These are phyloP conservation scores for Ophiostoma perfectum DNA, from an alignment of 2,329 filamentous ascomycete genomes.

Conservation along the genomic window DNA sequence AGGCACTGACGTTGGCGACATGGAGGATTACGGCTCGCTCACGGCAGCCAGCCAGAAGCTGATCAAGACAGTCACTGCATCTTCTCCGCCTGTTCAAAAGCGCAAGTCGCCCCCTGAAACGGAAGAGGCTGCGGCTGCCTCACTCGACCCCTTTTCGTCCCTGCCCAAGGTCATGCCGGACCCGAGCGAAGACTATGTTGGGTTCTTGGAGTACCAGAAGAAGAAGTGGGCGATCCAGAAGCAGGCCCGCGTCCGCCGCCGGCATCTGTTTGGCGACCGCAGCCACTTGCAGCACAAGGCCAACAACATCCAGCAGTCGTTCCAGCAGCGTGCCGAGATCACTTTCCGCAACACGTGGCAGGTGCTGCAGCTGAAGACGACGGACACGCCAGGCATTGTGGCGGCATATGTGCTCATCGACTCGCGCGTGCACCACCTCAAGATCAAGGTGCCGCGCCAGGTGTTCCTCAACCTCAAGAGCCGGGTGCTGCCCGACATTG, in stretches of 20 bases:
- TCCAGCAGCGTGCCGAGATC: constrained; percentile 86
- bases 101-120: constrained; percentile 67
- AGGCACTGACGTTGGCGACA: constrained; percentile 45
- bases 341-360: constrained; percentile 95
- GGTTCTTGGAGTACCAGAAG: constrained; percentile 91
- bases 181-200: constrained; percentile 78
- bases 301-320: constrained; percentile 61
- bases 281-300: constrained; percentile 6
- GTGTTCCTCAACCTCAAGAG: constrained; percentile 89
- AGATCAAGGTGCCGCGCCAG: constrained; percentile 80
- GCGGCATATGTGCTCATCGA: constrained; percentile 89
- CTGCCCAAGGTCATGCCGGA: constrained; percentile 80
- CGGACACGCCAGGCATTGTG: constrained; percentile 80
- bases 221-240: constrained; percentile 98
- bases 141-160: constrained; percentile 70
- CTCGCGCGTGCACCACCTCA: constrained; percentile 80
- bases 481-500: constrained; percentile 80
- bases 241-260: constrained; percentile 74
- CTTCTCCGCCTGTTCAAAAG: constrained; percentile 52
- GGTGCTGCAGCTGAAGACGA: constrained; percentile 77
- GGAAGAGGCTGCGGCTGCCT: constrained; percentile 35
- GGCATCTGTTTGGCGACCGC: constrained; percentile 89
- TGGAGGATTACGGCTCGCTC: constrained; percentile 68
- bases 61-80: constrained; percentile 44
- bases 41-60: constrained; percentile 31